These are phyloP conservation scores for Yamadazyma atmosphaerica DNA, from an alignment of 1,139 yeast species.

Conservation along the genomic window DNA sequence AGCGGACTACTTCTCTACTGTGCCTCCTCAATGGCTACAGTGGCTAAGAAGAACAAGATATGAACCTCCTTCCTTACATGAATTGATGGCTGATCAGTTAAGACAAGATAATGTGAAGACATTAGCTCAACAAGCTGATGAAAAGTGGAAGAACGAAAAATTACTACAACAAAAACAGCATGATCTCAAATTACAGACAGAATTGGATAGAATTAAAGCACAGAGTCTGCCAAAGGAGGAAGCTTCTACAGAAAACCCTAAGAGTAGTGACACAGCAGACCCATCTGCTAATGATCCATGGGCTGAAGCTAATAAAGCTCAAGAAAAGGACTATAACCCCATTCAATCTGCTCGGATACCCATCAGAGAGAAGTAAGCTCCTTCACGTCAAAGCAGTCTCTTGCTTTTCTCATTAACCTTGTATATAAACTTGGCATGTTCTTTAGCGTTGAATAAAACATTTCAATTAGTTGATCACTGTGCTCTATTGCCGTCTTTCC, in stretches of 20 bases:
- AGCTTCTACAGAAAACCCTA: too few relatives aligned
- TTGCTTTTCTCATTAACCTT: too few relatives aligned
- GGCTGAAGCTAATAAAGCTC: slow-evolving; percentile 36
- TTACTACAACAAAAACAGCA: slow-evolving; percentile 35
- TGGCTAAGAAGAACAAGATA: slow-evolving; percentile 73
- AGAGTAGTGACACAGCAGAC: background rate
- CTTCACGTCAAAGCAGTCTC: too few relatives aligned
- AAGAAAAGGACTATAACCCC: slow-evolving; percentile 26
- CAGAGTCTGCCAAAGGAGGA: slow-evolving; percentile 6
- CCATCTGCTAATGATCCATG: slow-evolving; percentile 27
- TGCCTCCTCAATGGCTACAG: slow-evolving; percentile 77
- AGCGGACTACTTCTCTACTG: slow-evolving; percentile 49
- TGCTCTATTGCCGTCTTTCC: too few relatives aligned
- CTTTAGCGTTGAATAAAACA: too few relatives aligned
- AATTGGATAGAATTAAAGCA: slow-evolving; percentile 29
- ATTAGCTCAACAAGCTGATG: slow-evolving; percentile 61
- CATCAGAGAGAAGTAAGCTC: slow-evolving; percentile 7
- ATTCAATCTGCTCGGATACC: slow-evolving; percentile 29
- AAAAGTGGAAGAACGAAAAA: slow-evolving; percentile 53
- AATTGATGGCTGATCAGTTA: slow-evolving; percentile 55
- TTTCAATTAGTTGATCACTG: background rate
- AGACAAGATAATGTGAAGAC: slow-evolving; percentile 57
- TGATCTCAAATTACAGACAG: slow-evolving; percentile 29
- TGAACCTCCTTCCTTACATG: slow-evolving; percentile 60
- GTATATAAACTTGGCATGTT: background rate